Evolutionary conservation across 495 filamentous ascomycete genomes (phyloP), one percentile per base, ranked within the genome.

Genomic region (Aspergillus mulundensis): DNA sequence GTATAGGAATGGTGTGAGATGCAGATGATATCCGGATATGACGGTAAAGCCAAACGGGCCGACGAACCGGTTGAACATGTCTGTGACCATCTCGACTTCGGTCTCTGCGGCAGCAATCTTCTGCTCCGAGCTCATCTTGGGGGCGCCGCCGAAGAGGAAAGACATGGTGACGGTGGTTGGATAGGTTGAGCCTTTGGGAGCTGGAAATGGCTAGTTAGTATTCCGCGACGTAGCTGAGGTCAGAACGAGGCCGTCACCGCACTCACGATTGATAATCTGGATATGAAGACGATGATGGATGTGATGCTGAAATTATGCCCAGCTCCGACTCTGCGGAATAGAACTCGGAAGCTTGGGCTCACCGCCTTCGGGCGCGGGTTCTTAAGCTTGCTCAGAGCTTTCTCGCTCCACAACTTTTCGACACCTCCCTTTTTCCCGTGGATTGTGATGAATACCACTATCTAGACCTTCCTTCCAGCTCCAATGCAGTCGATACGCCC

Each of bases 21-120:
- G n/a, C n/a, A n/a, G n/a, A 34, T 38, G 48, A 30, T 30, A 5
- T 4, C 28, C n/a, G n/a, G n/a, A n/a, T n/a, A n/a, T n/a, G n/a
- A n/a, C n/a, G n/a, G n/a, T n/a, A n/a, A n/a, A n/a, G n/a, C n/a
- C n/a, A n/a, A n/a, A n/a, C n/a, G 32, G 11, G 2, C 32, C 10
- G 28, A 38, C 69, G 51, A 81, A 97, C 91, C 91, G 85, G 72
- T 87, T 89, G 82, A 95, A 95, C 90, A 97, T 96, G 71, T 97
- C 90, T 40, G 91, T 87, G 36, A 97, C 80, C 76, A 97, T 91
- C 71, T 96, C 94, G 32, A 82, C 76, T 78, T 99, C 94, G 55
- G 87, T 88, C 77, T 97, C 91, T 56, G 95, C 91, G 53, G 89
- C 87, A 57, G 89, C 86, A 70, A 99, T 93, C 81, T 97, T 97